phyloP scores from a whole-genome alignment of 331 rosid species.

The Acacia concinna region DNA sequence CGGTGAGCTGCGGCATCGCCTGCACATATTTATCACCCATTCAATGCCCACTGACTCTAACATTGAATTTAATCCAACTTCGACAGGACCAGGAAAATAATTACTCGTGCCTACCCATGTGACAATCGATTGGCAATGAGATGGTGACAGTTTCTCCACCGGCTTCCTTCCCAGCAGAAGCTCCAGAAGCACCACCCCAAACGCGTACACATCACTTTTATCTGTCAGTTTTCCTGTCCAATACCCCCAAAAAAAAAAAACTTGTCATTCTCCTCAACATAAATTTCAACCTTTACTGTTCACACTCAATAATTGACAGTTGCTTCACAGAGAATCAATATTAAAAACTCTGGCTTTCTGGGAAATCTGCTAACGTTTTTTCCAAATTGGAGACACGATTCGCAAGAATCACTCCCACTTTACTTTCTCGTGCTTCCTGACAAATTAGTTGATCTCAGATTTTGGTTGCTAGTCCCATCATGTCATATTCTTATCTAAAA shows the following conservation, averaged over 20 bases:
- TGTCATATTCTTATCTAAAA: constrained; percentile 3
- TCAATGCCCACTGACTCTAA: constrained; percentile 1
- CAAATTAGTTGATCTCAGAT: constrained; percentile 12
- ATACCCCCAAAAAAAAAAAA: not conserved
- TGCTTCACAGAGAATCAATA: not conserved
- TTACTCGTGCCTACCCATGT: constrained; percentile 72
- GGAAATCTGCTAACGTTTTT: not conserved
- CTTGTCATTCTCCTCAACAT: constrained; percentile 9
- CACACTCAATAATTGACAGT: not conserved
- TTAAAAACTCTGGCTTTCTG: not conserved
- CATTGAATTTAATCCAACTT: not conserved
- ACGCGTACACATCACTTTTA: constrained; percentile 91
- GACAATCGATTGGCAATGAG: constrained; percentile 90
- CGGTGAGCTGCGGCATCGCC: constrained; percentile 98
- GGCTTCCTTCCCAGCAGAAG: constrained; percentile 83
- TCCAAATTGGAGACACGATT: not conserved
- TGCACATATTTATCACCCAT: constrained; percentile 37
- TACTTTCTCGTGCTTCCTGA: not conserved
- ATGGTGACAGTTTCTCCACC: constrained; percentile 78
- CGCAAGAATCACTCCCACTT: not conserved
- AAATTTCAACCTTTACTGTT: not conserved
- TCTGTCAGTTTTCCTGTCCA: constrained; percentile 80
- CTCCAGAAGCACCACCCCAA: constrained; percentile 87
- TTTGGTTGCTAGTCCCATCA: not conserved
- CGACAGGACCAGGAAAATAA: constrained; percentile 2